Base-by-base conservation (phyloP, 2,329 filamentous ascomycete genomes). In the Pezicula rhizophila region DNA sequence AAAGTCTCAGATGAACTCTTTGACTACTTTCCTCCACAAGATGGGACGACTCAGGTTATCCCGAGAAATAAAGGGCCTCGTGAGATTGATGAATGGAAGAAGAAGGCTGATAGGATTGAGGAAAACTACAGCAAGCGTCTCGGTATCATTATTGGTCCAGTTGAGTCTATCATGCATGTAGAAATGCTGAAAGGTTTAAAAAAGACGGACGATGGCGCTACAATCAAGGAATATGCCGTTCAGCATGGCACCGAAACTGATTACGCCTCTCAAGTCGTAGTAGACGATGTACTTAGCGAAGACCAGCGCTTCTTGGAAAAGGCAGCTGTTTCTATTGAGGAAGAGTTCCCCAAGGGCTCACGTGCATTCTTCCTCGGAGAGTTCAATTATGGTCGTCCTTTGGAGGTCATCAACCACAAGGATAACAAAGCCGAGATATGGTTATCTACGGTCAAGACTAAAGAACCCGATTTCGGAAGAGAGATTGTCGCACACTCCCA, bases 341-440 rank as follows among this genome's bases (percentile, higher is more conserved):
- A 96, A 65, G 93, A 99, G 62, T 97, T 96, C 54, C 91, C 93
- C 0, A 70, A 84, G 48, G 85, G 83, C 35, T 87, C 89, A 2
- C 80, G 85, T 48, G 90, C 87, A 1, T 99, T 99, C 71, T 97
- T 96, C 74, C 73, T 99, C 2, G 93, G 93, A 42, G 91, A 96
- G 34, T 95, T 86, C 69, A 89, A 89, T 46, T 97, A 95, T 60
- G 93, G 93, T 14, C 82, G 91, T 34, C 92, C 93, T 3, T 72
- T 96, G n/a, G 84, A 93, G 64, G 82, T 99, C 18, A 78, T 80
- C 20, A 82, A 80, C 1, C 89, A 97, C 62, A 74, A 75, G 14
- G 76, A 80, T 51, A 84, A 87, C 61, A 91, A 88, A 66, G 82
- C 88, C 10, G 84, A 89, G 51, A 82, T 96, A 46, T 79, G 85